Conservation (phyloP, 2,329 filamentous ascomycete genomes). For the Colletotrichum sp. region DNA sequence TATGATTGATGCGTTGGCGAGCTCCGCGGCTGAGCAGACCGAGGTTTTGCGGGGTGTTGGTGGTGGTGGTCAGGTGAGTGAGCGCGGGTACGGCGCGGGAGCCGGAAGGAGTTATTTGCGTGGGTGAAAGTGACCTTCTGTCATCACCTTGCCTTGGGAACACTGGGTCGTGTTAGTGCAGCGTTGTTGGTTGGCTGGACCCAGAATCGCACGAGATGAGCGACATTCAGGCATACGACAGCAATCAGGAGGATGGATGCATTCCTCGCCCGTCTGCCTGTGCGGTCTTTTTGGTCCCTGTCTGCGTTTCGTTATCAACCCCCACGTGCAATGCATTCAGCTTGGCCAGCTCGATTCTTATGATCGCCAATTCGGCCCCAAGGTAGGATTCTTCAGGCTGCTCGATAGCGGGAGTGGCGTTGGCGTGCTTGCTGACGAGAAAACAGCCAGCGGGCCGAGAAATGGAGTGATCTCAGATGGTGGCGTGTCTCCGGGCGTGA, state of each 20-base stretch:
- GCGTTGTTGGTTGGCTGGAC: background rate
- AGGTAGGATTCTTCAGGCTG: background rate
- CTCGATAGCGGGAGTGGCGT: background rate
- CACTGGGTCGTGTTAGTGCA: background rate
- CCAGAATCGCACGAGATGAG: background rate
- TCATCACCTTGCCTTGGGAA: background rate
- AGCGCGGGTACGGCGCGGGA: background rate
- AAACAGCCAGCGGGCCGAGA: background rate
- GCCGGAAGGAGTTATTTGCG: background rate
- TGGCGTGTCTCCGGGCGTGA: background rate
- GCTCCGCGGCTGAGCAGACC: conserved; percentile 11
- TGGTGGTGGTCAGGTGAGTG: background rate
- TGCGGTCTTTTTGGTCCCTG: background rate
- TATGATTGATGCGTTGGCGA: conserved; percentile 19
- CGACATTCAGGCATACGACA: background rate
- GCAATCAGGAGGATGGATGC: background rate
- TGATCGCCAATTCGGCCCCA: background rate
- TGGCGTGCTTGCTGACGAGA: background rate
- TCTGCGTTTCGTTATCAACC: background rate
- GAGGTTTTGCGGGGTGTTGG: background rate
- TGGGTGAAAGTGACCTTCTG: background rate
- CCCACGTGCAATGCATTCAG: background rate
- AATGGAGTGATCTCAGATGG: background rate
- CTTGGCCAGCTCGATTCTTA: background rate
- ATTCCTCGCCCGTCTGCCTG: background rate